Conservation (phyloP, 805 yeast genomes). For the Starmerella cellae region DNA sequence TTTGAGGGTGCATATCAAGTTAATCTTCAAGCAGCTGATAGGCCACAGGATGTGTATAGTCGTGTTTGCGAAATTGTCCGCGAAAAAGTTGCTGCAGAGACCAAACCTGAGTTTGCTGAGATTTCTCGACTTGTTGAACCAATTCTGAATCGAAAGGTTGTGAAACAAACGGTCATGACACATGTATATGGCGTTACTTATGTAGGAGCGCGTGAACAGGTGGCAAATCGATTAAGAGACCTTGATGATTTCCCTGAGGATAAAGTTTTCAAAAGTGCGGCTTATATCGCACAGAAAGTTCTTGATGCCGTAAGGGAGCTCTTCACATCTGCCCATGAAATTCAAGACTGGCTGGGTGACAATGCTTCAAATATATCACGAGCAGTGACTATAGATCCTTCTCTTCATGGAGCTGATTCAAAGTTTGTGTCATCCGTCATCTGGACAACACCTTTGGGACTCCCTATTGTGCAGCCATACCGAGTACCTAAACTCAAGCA, state of each 20-base stretch:
- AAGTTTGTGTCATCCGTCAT: slow-evolving; percentile 73
- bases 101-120: slow-evolving; percentile 11
- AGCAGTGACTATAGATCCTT: slow-evolving; percentile 42
- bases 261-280: slow-evolving; percentile 37
- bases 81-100: slow-evolving; percentile 37
- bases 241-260: slow-evolving; percentile 39
- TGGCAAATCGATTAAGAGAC: slow-evolving; percentile 59
- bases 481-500: slow-evolving; percentile 52
- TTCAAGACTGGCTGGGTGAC: slow-evolving; percentile 92
- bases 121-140: slow-evolving; percentile 38
- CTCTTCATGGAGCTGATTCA: slow-evolving; percentile 14
- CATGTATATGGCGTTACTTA: slow-evolving; percentile 94
- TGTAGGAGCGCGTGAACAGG: slow-evolving; percentile 84
- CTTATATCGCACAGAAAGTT: slow-evolving; percentile 64
- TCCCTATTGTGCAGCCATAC: slow-evolving; percentile 96
- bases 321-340: slow-evolving; percentile 82
- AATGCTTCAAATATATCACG: slow-evolving; percentile 71
- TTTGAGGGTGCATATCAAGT: slow-evolving; percentile 52
- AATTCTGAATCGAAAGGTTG: slow-evolving; percentile 69
- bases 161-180: slow-evolving; percentile 96
- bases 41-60: slow-evolving; percentile 50
- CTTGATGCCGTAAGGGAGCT: slow-evolving; percentile 73
- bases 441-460: slow-evolving; percentile 94
- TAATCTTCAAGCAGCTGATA: slow-evolving; percentile 41
- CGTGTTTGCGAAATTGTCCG: slow-evolving; percentile 42